phyloP scores from a whole-genome alignment of 768 basidiomycete genomes.

The Trametes punicea region DNA sequence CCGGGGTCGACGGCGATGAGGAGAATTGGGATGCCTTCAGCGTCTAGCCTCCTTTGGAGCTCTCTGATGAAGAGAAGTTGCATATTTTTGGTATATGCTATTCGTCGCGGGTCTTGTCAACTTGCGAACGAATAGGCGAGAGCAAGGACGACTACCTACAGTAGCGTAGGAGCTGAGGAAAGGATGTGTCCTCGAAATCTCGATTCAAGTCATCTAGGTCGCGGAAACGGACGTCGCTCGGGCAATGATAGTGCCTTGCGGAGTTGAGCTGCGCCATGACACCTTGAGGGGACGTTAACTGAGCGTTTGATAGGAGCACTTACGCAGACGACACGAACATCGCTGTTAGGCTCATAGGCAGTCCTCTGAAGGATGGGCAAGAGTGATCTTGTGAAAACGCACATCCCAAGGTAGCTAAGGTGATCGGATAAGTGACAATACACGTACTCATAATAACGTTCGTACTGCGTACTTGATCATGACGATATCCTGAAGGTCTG shows the following conservation, averaged over 20 bases:
- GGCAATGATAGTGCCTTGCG: slow-evolving; percentile 11
- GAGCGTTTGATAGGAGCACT: background rate
- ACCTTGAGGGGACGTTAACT: background rate
- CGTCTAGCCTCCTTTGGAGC: slow-evolving; percentile 28
- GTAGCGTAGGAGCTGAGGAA: slow-evolving; percentile 16
- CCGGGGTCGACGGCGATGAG: slow-evolving; percentile 37
- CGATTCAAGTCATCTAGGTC: slow-evolving; percentile 34
- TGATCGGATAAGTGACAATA: background rate
- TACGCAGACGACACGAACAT: slow-evolving; percentile 33
- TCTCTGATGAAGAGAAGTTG: slow-evolving; percentile 24
- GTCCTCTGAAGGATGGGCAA: slow-evolving; percentile 33
- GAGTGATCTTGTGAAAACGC: slow-evolving; percentile 29
- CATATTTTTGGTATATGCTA: slow-evolving; percentile 24
- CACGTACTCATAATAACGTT: background rate
- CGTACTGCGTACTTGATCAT: slow-evolving; percentile 38
- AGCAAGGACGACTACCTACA: background rate
- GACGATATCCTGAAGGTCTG: slow-evolving; percentile 33
- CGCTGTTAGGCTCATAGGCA: slow-evolving; percentile 25
- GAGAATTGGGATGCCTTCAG: slow-evolving; percentile 29
- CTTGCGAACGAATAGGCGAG: background rate
- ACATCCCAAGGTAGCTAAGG: slow-evolving; percentile 29
- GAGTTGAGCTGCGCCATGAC: background rate
- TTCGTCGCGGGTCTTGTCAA: background rate
- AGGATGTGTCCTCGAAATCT: slow-evolving; percentile 26
- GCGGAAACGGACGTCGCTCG: slow-evolving; percentile 28